phyloP scores from a whole-genome alignment of 192 early-diverging fungal genomes.

The Backusella macrospora region DNA sequence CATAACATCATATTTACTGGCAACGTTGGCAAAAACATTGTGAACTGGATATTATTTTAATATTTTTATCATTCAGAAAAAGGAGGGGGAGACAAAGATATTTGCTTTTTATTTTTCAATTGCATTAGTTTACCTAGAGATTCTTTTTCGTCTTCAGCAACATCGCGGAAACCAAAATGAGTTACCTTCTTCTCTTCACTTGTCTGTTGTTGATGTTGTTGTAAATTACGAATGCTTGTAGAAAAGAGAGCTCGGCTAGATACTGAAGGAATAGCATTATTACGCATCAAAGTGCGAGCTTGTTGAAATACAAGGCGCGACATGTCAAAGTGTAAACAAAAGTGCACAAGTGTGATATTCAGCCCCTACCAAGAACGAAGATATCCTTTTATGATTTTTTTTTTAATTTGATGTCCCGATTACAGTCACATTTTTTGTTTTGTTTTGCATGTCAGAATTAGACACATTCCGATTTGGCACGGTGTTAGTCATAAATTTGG shows the following conservation, averaged over 20 bases:
- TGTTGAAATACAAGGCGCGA: slow-evolving; percentile 15
- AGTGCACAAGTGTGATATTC: background rate
- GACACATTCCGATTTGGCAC: too few relatives aligned
- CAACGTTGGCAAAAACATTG: slow-evolving; percentile 92
- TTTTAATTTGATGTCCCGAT: background rate
- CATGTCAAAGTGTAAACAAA: slow-evolving; percentile 16
- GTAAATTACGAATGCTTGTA: background rate
- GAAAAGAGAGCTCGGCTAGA: slow-evolving; percentile 3
- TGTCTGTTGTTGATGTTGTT: background rate
- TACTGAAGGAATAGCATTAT: background rate
- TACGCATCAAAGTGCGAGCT: slow-evolving; percentile 10
- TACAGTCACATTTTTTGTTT: background rate
- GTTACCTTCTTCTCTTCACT: slow-evolving; percentile 46
- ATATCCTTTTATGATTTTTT: slow-evolving; percentile 3
- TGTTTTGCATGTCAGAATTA: too few relatives aligned
- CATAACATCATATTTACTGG: slow-evolving; percentile 96
- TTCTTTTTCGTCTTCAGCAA: slow-evolving; percentile 86
- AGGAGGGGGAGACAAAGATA: too few relatives aligned
- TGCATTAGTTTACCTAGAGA: slow-evolving; percentile 60
- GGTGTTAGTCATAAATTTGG: too few relatives aligned
- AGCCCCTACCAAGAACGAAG: background rate
- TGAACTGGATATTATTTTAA: slow-evolving; percentile 59
- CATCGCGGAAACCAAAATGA: slow-evolving; percentile 95
- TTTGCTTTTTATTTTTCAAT: background rate
- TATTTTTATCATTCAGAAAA: background rate